Conservation (phyloP, 345 rosid species). For the Passiflora organensis region DNA sequence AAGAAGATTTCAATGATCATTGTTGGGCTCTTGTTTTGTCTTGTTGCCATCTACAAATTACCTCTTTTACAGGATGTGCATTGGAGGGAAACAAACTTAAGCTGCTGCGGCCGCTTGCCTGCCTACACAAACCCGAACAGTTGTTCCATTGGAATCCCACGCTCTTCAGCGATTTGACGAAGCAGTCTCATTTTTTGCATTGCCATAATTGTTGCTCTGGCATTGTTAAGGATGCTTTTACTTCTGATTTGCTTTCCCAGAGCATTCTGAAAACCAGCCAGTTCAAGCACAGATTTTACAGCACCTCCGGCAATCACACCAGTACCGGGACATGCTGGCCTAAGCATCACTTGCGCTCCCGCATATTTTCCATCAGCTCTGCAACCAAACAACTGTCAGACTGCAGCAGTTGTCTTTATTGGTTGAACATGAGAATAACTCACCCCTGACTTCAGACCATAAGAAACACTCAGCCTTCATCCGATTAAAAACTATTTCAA, state of each 20-base stretch:
- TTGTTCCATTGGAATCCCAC: slow-evolving; percentile 93
- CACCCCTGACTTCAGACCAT: background rate
- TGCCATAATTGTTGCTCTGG: slow-evolving; percentile 81
- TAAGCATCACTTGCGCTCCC: slow-evolving; percentile 91
- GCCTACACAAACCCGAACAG: slow-evolving; percentile 40
- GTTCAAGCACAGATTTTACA: slow-evolving; percentile 80
- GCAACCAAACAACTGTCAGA: slow-evolving; percentile 12
- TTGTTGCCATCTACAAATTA: slow-evolving; percentile 5
- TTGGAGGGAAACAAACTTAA: background rate
- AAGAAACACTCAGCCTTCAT: background rate
- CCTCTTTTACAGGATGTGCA: slow-evolving; percentile 15
- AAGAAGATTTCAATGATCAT: background rate
- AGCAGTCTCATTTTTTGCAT: slow-evolving; percentile 78
- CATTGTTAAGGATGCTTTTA: slow-evolving; percentile 82
- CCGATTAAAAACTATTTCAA: background rate
- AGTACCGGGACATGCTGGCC: slow-evolving; percentile 88
- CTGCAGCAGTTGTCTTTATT: background rate
- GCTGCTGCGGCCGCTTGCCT: too few species aligned
- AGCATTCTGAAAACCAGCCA: slow-evolving; percentile 91
- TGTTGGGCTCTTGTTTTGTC: slow-evolving; percentile 11
- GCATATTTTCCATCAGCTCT: slow-evolving; percentile 81
- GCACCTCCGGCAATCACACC: slow-evolving; percentile 97
- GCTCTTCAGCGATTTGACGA: slow-evolving; percentile 71
- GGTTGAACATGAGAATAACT: too few species aligned
- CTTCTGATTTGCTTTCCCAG: slow-evolving; percentile 77